phyloP scores from a whole-genome alignment of 805 yeast genomes.

The Hagleromyces aurorensis region DNA sequence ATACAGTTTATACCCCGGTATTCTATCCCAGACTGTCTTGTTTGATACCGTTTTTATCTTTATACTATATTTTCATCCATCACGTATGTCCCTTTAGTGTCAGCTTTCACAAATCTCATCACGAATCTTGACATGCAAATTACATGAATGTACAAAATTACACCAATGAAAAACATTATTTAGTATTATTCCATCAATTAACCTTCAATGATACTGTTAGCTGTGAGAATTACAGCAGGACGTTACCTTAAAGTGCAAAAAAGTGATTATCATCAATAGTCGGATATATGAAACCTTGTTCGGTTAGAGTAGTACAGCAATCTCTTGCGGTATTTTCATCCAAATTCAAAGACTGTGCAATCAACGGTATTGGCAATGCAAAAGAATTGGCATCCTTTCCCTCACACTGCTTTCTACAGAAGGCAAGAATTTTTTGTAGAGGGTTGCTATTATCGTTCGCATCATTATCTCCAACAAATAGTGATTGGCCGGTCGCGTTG shows the following conservation, averaged over 20 bases:
- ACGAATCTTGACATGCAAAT: no score
- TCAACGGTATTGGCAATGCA: constrained; percentile 63
- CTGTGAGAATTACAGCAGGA: no score
- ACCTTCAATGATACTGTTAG: no score
- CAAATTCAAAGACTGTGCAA: constrained; percentile 49
- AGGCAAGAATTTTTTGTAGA: constrained; percentile 40
- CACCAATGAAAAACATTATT: constrained; percentile 1
- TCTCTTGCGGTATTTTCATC: constrained; percentile 41
- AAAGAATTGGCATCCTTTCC: constrained; percentile 47
- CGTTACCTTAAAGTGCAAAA: constrained; percentile 43
- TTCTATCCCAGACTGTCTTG: no score
- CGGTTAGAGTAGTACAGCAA: constrained; percentile 48
- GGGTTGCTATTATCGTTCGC: constrained; percentile 26
- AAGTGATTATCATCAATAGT: constrained; percentile 62
- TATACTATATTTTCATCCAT: constrained; percentile 1
- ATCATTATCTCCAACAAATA: constrained; percentile 40
- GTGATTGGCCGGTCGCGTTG: constrained; percentile 21
- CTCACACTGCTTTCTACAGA: constrained; percentile 40
- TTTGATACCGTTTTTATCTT: no score
- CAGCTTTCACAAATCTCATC: not conserved
- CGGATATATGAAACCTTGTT: constrained; percentile 59
- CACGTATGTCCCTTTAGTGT: not conserved
- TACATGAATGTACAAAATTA: not conserved
- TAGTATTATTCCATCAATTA: no score
- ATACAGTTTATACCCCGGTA: no score